Conservation (phyloP, 257 asterid genomes). For the Coffea eugenioides region DNA sequence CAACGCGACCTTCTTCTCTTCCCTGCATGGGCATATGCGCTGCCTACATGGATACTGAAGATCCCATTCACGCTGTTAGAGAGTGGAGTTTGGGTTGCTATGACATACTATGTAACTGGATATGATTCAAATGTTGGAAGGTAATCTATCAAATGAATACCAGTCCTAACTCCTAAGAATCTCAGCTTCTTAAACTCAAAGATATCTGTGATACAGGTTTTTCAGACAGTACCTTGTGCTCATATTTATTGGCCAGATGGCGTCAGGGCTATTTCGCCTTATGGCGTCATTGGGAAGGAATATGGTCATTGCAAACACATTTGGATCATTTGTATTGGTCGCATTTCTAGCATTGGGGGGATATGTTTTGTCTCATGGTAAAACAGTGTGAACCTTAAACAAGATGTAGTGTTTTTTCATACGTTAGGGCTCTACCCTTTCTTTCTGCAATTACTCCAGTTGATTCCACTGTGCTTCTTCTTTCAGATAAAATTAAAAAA, state of each 20-base stretch:
- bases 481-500: constrained; percentile 21
- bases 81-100: constrained; percentile 71
- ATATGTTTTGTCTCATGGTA: constrained; percentile 81
- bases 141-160: constrained; percentile 22
- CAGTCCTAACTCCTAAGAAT: background rate
- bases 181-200: background rate
- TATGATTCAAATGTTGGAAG: constrained; percentile 77
- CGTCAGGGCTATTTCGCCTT: constrained; percentile 81
- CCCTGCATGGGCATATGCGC: constrained; percentile 84
- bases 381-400: constrained; percentile 51
- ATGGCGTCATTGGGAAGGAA: constrained; percentile 80
- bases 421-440: background rate
- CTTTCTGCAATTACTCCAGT: constrained; percentile 16
- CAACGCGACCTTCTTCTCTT: constrained; percentile 77
- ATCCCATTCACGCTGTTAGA: constrained; percentile 66
- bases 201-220: constrained; percentile 42
- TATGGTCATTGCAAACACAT: constrained; percentile 84
- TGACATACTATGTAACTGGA: constrained; percentile 82
- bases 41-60: constrained; percentile 84
- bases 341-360: constrained; percentile 80
- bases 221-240: constrained; percentile 57
- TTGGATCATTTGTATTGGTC: constrained; percentile 83
- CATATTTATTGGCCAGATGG: constrained; percentile 80
- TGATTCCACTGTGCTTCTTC: background rate
- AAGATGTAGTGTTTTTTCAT: background rate